phyloP scores from a whole-genome alignment of 148 eudicot genomes.

The Polygonum maritimum region DNA sequence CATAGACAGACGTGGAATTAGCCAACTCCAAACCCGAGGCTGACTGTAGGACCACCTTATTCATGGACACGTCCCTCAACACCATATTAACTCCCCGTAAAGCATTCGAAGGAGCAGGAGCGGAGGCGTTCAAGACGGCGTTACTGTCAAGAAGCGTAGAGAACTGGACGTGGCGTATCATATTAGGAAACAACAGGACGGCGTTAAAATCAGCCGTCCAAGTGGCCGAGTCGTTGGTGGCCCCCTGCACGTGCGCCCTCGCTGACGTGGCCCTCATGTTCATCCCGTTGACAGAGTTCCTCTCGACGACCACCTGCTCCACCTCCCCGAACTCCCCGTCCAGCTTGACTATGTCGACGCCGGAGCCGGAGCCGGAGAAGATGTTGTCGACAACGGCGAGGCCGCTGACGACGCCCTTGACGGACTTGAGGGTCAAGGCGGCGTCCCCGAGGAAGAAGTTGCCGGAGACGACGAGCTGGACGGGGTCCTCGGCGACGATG shows the following conservation, averaged over 20 bases:
- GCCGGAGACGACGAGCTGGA: constrained; percentile 54
- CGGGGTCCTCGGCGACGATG: constrained; percentile 88
- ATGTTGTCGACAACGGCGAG: constrained; percentile 73
- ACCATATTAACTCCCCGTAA: constrained; percentile 34
- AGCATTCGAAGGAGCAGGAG: neutral
- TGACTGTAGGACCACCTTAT: constrained; percentile 53
- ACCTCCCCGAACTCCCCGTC: constrained; percentile 41
- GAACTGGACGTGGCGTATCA: constrained; percentile 57
- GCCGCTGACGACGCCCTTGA: constrained; percentile 48
- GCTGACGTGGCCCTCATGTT: constrained; percentile 50
- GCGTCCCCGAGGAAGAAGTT: constrained; percentile 81
- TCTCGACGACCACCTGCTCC: constrained; percentile 53
- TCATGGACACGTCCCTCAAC: constrained; percentile 49
- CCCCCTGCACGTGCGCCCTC: constrained; percentile 32
- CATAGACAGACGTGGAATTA: constrained; percentile 26
- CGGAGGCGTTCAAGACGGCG: neutral
- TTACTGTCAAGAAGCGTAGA: constrained; percentile 14
- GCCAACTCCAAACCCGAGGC: constrained; percentile 18
- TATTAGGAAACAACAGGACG: constrained; percentile 55
- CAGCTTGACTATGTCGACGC: constrained; percentile 61
- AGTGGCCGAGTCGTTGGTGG: constrained; percentile 20
- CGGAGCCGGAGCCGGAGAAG: constrained; percentile 62
- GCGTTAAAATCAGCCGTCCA: constrained; percentile 61
- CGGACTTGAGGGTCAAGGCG: constrained; percentile 42
- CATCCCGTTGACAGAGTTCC: constrained; percentile 70